Evolutionary conservation across 192 early-diverging fungal genomes (phyloP).

Genomic region (Mortierella claussenii): DNA sequence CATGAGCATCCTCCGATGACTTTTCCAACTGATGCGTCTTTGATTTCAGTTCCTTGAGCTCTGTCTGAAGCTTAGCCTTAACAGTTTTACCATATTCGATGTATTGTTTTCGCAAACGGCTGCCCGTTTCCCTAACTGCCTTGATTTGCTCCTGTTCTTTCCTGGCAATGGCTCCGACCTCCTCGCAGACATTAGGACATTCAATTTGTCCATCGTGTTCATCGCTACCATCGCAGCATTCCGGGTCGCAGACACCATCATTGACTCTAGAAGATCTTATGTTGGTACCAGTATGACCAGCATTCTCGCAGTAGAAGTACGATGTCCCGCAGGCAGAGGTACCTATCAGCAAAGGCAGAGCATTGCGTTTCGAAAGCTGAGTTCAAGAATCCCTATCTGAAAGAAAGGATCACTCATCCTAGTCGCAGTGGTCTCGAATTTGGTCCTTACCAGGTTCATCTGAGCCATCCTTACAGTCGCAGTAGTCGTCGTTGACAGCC

Average conservation of each 20-base stretch:
- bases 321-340: slow-evolving; percentile 91
- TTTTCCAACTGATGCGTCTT: slow-evolving; percentile 21
- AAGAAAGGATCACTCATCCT: background rate
- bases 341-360: slow-evolving; percentile 54
- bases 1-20: background rate
- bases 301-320: slow-evolving; percentile 86
- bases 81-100: slow-evolving; percentile 22
- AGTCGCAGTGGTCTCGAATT: background rate
- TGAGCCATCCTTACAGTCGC: slow-evolving; percentile 94
- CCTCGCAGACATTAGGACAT: slow-evolving; percentile 84
- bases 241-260: slow-evolving; percentile 93
- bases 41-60: slow-evolving; percentile 20
- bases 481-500: slow-evolving; percentile 96
- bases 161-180: slow-evolving; percentile 63
- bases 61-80: slow-evolving; percentile 5
- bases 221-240: slow-evolving; percentile 97
- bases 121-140: slow-evolving; percentile 25
- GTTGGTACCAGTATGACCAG: slow-evolving; percentile 71
- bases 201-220: slow-evolving; percentile 70
- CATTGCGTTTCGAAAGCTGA: background rate
- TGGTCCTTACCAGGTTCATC: slow-evolving; percentile 86
- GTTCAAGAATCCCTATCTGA: too few species aligned
- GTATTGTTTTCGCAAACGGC: slow-evolving; percentile 23
- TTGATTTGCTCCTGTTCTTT: slow-evolving; percentile 42
- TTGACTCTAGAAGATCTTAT: slow-evolving; percentile 84